Base-by-base conservation (phyloP, 2,329 filamentous ascomycete genomes). In the Hypoxylon sp. region DNA sequence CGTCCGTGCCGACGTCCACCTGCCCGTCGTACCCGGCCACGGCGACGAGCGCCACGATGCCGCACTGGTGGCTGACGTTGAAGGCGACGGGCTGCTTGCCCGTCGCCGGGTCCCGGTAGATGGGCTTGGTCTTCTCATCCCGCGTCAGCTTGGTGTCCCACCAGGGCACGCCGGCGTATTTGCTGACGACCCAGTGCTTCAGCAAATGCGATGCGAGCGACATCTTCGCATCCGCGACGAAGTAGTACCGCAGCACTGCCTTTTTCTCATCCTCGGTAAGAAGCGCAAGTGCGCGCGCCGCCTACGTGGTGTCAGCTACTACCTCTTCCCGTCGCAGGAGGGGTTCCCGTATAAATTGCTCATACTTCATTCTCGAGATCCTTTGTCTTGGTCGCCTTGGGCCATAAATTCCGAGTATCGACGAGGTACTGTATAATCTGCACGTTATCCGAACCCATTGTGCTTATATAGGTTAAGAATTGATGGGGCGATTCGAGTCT, bases 21-120 rank as follows among this genome's bases (percentile, higher is more conserved):
- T 75, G n/a, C 54, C 62, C 69, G 4, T 65, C 72, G 73, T 80
- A 78, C 19, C 75, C 76, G 46, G 79, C 76, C 2, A 84, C 80
- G 13, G 90, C 90, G 11, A 91, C 84, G 31, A 94, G 82, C 1
- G 87, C 87, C 0, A 94, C 92, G 15, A 95, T 81, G 1, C 92
- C 92, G 7, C 90, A 90, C 82, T 95, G 92, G 78, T 95, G 92
- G 50, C 88, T 91, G 61, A 94, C 86, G 79, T 95, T 95, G 84
- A 95, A 94, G 69, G 82, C 73, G n/a, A 89, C 77, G 17, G 84
- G 79, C 72, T 84, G 80, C 62, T 65, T 80, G 71, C 73, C 86
- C 72, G 69, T 85, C 81, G 77, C 83, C 79, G 69, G 84, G 82
- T 82, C 81, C 76, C 75, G 76, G 76, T 82, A 89, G 56, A 87